Evolutionary conservation across 176 grass and related monocot species (phyloP), one percentile per base, ranked within the genome.

Genomic region (Cenchrus purpureus): DNA sequence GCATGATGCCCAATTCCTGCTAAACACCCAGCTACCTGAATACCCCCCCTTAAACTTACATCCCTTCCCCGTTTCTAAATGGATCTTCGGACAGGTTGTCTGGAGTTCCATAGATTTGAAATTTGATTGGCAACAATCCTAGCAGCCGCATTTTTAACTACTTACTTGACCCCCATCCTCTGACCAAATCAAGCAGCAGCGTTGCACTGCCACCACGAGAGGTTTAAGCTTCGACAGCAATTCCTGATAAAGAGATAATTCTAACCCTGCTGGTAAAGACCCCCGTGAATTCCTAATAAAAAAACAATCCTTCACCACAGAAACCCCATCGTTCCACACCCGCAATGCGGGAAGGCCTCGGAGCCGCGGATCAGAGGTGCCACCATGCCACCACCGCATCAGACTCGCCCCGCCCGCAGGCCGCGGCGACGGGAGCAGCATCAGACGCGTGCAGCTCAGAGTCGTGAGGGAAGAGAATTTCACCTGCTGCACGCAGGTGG

Each of bases 401-500:
- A 43, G 15, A 9, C 37, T 20, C 19, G 31, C 19, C 32, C 12
- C 10, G 10, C 32, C 17, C 29, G 67, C 52, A 1, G 10, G 17
- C 17, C 29, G 67, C 52, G 0, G 10, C 74, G 44, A 43, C 53
- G 52, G 48, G 10, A 16, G 11, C 1, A 20, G 52, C 1, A 22
- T 3, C 53, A 50, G 48, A 22, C 34, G 9, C 53, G 28, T 5
- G 20, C 12, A 29, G 10, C 13, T 31, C 12, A n/a, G 14, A 19
- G 20, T 15, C 6, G 77, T 7, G 40, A 7, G 10, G 11, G 15
- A 15, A 12, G 12, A n/a, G 52, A 68, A 75, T 64, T 64, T 71
- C 68, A 93, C 94, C 91, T 93, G 94, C 28, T 87, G 86, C 56
- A 96, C 94, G 88, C 80, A 91, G 86, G 91, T 87, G 85, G 88